A percentile compares a stretch with the other conserved stretches of the same genome.
phyloP scores from a whole-genome alignment of 1,139 yeast species.

The Pichia sp. region DNA sequence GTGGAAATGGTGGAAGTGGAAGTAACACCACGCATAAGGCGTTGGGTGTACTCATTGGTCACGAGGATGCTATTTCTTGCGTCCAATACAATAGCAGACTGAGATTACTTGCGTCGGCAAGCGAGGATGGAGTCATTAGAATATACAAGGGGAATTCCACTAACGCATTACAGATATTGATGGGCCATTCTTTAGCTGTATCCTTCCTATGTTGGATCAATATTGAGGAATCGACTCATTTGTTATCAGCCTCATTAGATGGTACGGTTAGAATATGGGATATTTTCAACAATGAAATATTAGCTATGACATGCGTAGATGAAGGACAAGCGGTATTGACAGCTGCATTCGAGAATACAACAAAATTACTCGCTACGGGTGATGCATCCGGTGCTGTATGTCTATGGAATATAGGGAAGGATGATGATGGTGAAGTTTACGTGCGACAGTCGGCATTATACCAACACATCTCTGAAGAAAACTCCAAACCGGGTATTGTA shows the following conservation, averaged over 20 bases:
- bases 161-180: constrained; percentile 35
- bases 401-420: constrained; percentile 40
- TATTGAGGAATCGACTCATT: constrained; percentile 22
- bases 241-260: constrained; percentile 49
- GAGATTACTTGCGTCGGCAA: constrained; percentile 59
- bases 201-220: constrained; percentile 49
- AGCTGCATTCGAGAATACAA: constrained; percentile 40
- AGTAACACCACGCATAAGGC: no score
- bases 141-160: constrained; percentile 65
- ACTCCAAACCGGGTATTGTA: no score
- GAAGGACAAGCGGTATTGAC: constrained; percentile 47
- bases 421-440: no score
- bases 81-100: constrained; percentile 45
- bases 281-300: constrained; percentile 34
- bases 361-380: constrained; percentile 47
- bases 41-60: constrained; percentile 66
- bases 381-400: constrained; percentile 53
- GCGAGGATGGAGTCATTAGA: constrained; percentile 67
- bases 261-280: constrained; percentile 71
- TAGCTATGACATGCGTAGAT: constrained; percentile 32
- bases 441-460: constrained; percentile 13
- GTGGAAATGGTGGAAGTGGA: no score
- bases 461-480: no score
- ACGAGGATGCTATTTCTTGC: constrained; percentile 51
- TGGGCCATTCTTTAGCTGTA: constrained; percentile 52